Conservation (phyloP, 768 basidiomycete genomes). For the Suillus discolor region DNA sequence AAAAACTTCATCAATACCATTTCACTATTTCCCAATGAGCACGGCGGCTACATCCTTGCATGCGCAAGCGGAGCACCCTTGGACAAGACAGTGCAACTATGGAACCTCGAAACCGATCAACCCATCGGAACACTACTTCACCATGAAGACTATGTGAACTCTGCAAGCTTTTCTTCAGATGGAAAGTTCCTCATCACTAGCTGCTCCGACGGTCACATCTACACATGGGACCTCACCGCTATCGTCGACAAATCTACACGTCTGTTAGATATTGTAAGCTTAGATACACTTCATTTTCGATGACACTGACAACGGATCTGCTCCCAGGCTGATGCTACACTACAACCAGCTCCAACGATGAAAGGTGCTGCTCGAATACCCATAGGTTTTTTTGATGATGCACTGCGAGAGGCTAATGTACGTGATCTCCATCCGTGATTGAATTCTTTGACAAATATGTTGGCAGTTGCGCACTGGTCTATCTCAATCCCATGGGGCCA, state of each 20-base stretch:
- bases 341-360: background rate
- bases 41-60: background rate
- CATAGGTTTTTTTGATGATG: background rate
- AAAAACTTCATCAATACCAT: background rate
- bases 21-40: background rate
- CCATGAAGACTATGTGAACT: background rate
- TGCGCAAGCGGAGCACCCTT: no score
- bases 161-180: background rate
- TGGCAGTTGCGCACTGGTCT: background rate
- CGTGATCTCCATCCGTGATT: background rate
- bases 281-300: background rate
- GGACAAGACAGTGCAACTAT: no score
- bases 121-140: background rate
- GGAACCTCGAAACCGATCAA: no score
- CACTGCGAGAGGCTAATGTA: background rate
- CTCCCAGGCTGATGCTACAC: background rate
- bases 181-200: background rate
- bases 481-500: background rate
- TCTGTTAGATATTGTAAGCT: background rate
- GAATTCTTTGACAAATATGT: background rate
- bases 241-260: background rate
- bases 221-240: background rate
- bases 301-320: background rate
- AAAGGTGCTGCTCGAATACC: background rate
- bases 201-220: background rate